Percentiles rank a stretch among this genome's conserved stretches.
These are phyloP conservation scores for Lumnitzera racemosa DNA, from an alignment of 345 rosid species.

Conservation along the genomic window DNA sequence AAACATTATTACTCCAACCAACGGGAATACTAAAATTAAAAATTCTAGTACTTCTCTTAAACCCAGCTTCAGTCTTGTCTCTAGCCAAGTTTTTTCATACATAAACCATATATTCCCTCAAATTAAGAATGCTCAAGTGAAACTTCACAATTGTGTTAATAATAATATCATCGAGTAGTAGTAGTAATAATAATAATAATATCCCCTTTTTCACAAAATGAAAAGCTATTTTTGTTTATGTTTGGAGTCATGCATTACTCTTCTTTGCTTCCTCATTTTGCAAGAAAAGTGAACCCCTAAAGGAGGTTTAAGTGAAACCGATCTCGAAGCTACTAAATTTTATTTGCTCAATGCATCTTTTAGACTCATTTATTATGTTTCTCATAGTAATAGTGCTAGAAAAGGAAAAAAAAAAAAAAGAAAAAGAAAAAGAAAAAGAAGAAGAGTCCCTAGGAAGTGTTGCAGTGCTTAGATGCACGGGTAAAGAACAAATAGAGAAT, in stretches of 20 bases:
- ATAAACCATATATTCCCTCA: no score
- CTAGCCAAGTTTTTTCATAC: no score
- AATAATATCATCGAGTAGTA: no score
- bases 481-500: conserved; percentile 3
- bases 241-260: conserved; percentile 3
- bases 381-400: not conserved
- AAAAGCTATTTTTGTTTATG: not conserved
- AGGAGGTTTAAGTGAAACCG: not conserved
- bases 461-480: conserved; percentile 7
- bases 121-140: no score
- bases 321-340: not conserved
- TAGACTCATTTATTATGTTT: conserved; percentile 2
- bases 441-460: conserved; percentile 3
- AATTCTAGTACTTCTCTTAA: no score
- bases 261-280: conserved; percentile 2
- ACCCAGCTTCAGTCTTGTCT: no score
- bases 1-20: no score
- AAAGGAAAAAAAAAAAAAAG: not conserved
- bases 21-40: no score
- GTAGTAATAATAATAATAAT: no score
- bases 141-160: no score
- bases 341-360: conserved; percentile 3
- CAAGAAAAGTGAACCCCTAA: not conserved
- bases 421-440: no score
- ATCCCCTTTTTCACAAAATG: not conserved